Percentiles rank a stretch among this genome's conserved stretches.
phyloP scores from a whole-genome alignment of 2,329 filamentous ascomycete genomes.

The Cordyceps tenuipes region DNA sequence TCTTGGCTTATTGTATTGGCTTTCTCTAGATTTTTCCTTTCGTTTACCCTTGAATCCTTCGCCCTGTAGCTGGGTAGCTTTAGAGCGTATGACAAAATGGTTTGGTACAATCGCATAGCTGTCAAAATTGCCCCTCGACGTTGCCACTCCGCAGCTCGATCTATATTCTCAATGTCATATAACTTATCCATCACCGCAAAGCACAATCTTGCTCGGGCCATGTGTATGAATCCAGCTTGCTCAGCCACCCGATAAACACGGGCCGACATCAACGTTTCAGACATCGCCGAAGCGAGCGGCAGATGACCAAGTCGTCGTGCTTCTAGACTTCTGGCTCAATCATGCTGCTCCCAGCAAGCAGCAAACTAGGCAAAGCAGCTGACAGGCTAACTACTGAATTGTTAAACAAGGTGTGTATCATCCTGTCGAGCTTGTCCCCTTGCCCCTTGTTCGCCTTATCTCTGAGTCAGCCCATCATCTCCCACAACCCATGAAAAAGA shows the following conservation, averaged over 20 bases:
- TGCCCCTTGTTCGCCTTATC: not conserved
- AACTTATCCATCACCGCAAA: not conserved
- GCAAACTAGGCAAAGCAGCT: no score
- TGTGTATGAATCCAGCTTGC: not conserved
- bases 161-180: not conserved
- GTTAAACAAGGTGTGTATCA: not conserved
- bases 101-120: not conserved
- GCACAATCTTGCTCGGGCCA: not conserved
- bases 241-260: not conserved
- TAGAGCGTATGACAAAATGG: no score
- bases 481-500: not conserved
- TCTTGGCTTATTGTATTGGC: not conserved
- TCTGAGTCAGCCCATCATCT: not conserved
- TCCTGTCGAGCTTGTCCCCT: not conserved
- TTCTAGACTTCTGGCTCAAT: not conserved
- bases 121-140: not conserved
- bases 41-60: not conserved
- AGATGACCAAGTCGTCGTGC: not conserved
- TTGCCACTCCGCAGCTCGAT: not conserved
- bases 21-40: not conserved
- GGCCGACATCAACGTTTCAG: not conserved
- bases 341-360: not conserved
- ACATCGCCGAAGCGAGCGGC: not conserved
- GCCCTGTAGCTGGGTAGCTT: not conserved
- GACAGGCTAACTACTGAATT: no score